These are phyloP conservation scores for Pythium coloratum DNA, from an alignment of 352 stramenopile species.

Conservation along the genomic window DNA sequence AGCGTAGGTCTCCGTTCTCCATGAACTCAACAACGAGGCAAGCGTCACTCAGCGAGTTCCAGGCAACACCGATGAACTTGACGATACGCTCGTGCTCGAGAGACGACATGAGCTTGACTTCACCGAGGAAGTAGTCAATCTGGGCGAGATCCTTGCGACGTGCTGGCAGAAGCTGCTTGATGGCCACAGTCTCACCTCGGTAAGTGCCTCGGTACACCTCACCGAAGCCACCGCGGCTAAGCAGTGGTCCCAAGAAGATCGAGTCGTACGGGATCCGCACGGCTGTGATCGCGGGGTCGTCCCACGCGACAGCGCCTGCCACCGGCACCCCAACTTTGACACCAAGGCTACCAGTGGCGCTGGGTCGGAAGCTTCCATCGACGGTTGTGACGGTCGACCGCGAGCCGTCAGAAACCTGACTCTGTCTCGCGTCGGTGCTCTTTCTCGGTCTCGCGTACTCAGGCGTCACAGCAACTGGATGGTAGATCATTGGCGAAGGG, in stretches of 20 bases:
- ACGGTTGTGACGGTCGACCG: too few species aligned
- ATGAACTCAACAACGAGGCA: conserved; percentile 36
- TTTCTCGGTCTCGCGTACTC: too few species aligned
- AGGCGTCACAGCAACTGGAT: too few species aligned
- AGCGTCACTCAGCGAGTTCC: conserved; percentile 27
- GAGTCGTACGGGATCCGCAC: too few species aligned
- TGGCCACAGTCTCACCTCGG: conserved; percentile 15
- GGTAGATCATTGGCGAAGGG: too few species aligned
- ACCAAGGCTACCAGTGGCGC: too few species aligned
- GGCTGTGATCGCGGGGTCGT: too few species aligned
- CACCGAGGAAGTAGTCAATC: conserved; percentile 26
- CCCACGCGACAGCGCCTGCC: conserved; percentile 1
- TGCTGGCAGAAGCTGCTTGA: conserved; percentile 24
- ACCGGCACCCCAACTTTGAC: too few species aligned
- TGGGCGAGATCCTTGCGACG: conserved; percentile 9
- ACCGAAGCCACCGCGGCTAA: conserved; percentile 26
- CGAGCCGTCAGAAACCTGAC: too few species aligned
- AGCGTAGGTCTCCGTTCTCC: conserved; percentile 31
- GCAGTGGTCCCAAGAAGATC: not conserved
- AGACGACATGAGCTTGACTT: conserved; percentile 28
- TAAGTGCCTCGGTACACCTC: conserved; percentile 25
- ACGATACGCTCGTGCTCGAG: conserved; percentile 34
- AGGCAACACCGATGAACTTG: conserved; percentile 30
- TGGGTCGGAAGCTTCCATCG: too few species aligned
- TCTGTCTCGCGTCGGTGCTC: too few species aligned